A percentile compares a stretch with the other conserved stretches of the same genome.
Evolutionary conservation across 2,329 filamentous ascomycete genomes (phyloP).

Genomic region (Fusarium veterinarium): DNA sequence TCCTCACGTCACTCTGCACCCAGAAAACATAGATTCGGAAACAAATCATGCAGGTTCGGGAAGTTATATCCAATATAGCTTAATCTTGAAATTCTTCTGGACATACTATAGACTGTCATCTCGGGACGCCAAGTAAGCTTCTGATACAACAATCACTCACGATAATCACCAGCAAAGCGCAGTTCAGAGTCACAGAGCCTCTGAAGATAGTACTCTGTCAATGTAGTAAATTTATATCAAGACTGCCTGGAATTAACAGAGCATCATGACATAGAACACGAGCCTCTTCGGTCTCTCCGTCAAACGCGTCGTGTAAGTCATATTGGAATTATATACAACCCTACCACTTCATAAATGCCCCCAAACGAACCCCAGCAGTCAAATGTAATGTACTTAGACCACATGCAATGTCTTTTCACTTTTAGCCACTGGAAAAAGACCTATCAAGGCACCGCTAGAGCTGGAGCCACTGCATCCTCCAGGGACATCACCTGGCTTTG

Average conservation of each 20-base stretch:
- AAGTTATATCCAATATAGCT: conserved; percentile 24
- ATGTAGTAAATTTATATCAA: background rate
- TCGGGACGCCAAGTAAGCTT: conserved; percentile 25
- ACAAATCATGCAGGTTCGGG: background rate
- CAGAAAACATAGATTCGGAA: conserved; percentile 3
- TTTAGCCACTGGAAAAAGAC: background rate
- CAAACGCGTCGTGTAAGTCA: conserved; percentile 26
- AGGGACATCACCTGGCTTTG: conserved; percentile 43
- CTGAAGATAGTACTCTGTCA: background rate
- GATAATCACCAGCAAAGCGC: background rate
- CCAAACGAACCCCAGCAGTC: background rate
- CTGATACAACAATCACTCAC: conserved; percentile 15
- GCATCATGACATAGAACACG: conserved; percentile 31
- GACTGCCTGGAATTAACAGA: background rate
- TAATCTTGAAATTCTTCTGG: conserved; percentile 4
- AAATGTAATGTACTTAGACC: background rate
- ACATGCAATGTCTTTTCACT: background rate
- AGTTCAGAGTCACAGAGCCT: background rate
- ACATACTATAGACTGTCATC: conserved; percentile 29
- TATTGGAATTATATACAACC: background rate
- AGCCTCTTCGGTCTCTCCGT: background rate
- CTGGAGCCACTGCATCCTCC: conserved; percentile 29
- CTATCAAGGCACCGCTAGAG: background rate
- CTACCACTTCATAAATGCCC: background rate
- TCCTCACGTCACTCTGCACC: conserved; percentile 59